Evolutionary conservation across 805 yeast species (phyloP).

Genomic region (Metschnikowia matae): DNA sequence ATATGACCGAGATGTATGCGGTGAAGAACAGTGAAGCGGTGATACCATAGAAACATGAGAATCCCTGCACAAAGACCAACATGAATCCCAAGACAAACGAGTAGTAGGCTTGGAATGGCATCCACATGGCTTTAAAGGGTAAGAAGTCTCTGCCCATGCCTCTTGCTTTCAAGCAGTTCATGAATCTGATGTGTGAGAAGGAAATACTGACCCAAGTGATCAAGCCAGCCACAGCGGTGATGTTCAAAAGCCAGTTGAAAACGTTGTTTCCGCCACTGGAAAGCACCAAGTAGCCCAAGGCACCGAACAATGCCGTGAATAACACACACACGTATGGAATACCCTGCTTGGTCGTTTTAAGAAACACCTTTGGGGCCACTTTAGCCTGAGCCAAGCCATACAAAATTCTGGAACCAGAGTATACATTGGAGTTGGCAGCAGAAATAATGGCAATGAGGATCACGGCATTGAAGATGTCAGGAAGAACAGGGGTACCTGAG

Average conservation of each 20-base stretch:
- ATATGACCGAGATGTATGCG: slow-evolving; percentile 64
- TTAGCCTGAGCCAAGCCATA: slow-evolving; percentile 60
- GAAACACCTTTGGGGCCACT: slow-evolving; percentile 53
- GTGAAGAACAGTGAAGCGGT: slow-evolving; percentile 59
- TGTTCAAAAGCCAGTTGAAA: slow-evolving; percentile 69
- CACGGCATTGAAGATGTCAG: slow-evolving; percentile 70
- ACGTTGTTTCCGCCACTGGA: slow-evolving; percentile 53
- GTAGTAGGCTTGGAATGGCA: slow-evolving; percentile 67
- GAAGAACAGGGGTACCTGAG: slow-evolving; percentile 60
- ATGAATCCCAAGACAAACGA: slow-evolving; percentile 50
- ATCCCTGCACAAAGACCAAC: slow-evolving; percentile 71
- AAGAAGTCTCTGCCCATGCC: slow-evolving; percentile 63
- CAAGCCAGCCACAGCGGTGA: slow-evolving; percentile 74
- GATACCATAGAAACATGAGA: slow-evolving; percentile 53
- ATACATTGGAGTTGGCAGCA: slow-evolving; percentile 76
- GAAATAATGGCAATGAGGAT: slow-evolving; percentile 63
- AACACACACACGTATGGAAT: slow-evolving; percentile 59
- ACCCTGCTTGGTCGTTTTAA: slow-evolving; percentile 49
- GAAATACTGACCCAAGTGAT: slow-evolving; percentile 70
- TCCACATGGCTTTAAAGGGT: slow-evolving; percentile 69
- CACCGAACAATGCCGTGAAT: slow-evolving; percentile 57
- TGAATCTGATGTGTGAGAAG: slow-evolving; percentile 63
- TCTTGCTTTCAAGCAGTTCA: slow-evolving; percentile 57
- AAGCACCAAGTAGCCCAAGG: slow-evolving; percentile 56
- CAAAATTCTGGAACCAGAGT: slow-evolving; percentile 65